Evolutionary conservation across 2,329 filamentous ascomycete species (phyloP).

Genomic region (Trematosphaeria pertusa): DNA sequence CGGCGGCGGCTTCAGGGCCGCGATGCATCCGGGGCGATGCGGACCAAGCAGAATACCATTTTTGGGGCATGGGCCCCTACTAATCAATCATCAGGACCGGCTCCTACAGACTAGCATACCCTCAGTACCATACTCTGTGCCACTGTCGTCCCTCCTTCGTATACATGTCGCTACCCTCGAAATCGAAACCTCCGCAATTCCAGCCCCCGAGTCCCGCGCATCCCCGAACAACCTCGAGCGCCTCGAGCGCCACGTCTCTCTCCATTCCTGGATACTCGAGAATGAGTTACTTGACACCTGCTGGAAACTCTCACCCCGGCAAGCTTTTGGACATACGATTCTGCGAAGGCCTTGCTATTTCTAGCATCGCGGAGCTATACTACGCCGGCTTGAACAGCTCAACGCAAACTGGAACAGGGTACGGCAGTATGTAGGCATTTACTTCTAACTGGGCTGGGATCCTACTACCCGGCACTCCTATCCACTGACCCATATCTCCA

Average conservation of each 20-base stretch:
- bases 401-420: no score
- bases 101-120: no score
- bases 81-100: no score
- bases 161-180: no score
- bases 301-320: not conserved
- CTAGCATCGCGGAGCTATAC: constrained; percentile 13
- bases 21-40: no score
- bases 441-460: constrained; percentile 44
- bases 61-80: no score
- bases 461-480: no score
- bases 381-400: constrained; percentile 31
- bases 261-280: not conserved
- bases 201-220: constrained; percentile 1
- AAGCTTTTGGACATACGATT: constrained; percentile 19
- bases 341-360: constrained; percentile 19
- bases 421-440: constrained; percentile 35
- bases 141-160: no score
- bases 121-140: no score
- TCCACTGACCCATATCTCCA: no score
- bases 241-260: not conserved
- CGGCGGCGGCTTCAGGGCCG: no score
- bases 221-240: constrained; percentile 8
- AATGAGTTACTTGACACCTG: not conserved
- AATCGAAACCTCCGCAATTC: constrained; percentile 4
- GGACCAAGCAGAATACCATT: no score